Conservation (phyloP, 495 filamentous ascomycete species). For the Xylaria bambusicola region DNA sequence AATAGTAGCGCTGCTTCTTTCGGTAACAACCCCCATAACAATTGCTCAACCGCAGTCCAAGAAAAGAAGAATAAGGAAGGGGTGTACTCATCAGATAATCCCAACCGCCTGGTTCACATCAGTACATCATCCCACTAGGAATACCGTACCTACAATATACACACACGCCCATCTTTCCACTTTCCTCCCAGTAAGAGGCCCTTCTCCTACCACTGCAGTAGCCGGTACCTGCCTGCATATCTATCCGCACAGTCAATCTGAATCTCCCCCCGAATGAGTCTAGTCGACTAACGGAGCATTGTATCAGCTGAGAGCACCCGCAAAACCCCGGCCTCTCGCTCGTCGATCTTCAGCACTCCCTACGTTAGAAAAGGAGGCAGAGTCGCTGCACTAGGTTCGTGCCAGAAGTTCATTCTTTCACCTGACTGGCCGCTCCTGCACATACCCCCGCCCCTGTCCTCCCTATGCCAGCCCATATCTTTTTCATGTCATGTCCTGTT, state of each 20-base stretch:
- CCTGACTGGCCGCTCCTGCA: constrained; percentile 38
- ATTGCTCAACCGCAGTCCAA: neutral
- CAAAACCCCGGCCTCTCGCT: neutral
- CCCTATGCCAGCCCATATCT: constrained; percentile 3
- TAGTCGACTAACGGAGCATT: constrained; percentile 1
- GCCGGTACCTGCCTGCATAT: too few relatives aligned
- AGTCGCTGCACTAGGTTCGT: constrained; percentile 44
- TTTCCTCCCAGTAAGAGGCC: neutral
- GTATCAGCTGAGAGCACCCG: constrained; percentile 8
- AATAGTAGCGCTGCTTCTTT: constrained; percentile 22
- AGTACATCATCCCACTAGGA: neutral
- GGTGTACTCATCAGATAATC: constrained; percentile 20
- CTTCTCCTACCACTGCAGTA: neutral
- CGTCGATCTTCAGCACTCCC: neutral
- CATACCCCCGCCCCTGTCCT: constrained; percentile 27
- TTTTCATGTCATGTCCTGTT: constrained; percentile 19
- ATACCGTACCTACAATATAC: constrained; percentile 9
- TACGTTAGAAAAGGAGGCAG: constrained; percentile 15
- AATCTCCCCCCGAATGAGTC: neutral
- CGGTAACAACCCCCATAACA: constrained; percentile 1
- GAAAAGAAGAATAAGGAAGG: constrained; percentile 28
- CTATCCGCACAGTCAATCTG: constrained; percentile 2
- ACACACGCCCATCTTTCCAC: neutral
- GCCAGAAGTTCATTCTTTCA: constrained; percentile 36
- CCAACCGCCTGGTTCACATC: constrained; percentile 6